phyloP scores from a whole-genome alignment of 2,329 filamentous ascomycete genomes.

The Ophiostoma sp. region DNA sequence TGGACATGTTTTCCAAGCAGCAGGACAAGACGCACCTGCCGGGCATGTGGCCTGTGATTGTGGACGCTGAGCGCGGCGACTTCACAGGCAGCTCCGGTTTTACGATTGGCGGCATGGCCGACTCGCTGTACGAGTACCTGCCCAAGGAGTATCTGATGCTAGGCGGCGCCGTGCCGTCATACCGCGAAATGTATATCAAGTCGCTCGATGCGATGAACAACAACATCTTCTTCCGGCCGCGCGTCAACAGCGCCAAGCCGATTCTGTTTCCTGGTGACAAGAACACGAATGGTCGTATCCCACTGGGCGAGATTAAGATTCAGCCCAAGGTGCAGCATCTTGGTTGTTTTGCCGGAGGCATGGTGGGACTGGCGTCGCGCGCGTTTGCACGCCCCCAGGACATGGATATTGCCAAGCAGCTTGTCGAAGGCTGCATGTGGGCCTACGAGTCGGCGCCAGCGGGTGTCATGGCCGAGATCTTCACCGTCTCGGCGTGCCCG shows the following conservation, averaged over 20 bases:
- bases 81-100: slow-evolving; percentile 52
- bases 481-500: slow-evolving; percentile 46
- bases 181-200: slow-evolving; percentile 31
- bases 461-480: slow-evolving; percentile 56
- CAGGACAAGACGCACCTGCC: slow-evolving; percentile 54
- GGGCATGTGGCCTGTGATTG: slow-evolving; percentile 56
- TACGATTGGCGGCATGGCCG: slow-evolving; percentile 51
- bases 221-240: slow-evolving; percentile 42
- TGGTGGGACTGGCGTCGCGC: slow-evolving; percentile 58
- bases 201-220: slow-evolving; percentile 36
- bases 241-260: slow-evolving; percentile 35
- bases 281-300: slow-evolving; percentile 29
- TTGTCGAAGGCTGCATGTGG: slow-evolving; percentile 62
- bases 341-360: slow-evolving; percentile 59
- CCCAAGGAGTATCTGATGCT: slow-evolving; percentile 59
- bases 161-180: slow-evolving; percentile 49
- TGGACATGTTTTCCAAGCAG: slow-evolving; percentile 48
- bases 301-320: slow-evolving; percentile 29
- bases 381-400: slow-evolving; percentile 54
- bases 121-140: slow-evolving; percentile 61
- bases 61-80: slow-evolving; percentile 53
- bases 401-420: slow-evolving; percentile 51
- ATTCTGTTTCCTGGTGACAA: slow-evolving; percentile 47
- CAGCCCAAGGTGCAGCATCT: slow-evolving; percentile 48
- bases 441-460: slow-evolving; percentile 52